Percentiles rank a stretch among this genome's conserved stretches.
Evolutionary conservation across 2,329 filamentous ascomycete genomes (phyloP).

Genomic region (Achaetomium macrosporum): DNA sequence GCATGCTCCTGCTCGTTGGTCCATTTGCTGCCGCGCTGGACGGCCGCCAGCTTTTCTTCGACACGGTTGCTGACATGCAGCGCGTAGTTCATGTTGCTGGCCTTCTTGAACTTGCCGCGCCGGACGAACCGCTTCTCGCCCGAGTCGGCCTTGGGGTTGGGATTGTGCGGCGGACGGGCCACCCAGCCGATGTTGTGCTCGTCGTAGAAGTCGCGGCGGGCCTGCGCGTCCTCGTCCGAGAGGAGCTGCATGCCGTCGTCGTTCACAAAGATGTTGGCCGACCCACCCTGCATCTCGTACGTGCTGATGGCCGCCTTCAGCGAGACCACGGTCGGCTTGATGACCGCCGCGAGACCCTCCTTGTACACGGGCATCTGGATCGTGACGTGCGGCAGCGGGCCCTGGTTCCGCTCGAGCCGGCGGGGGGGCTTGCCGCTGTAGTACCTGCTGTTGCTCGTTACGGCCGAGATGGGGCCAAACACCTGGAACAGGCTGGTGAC

Average conservation of each 20-base stretch:
- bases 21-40: constrained; percentile 52
- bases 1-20: constrained; percentile 37
- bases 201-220: constrained; percentile 62
- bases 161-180: constrained; percentile 56
- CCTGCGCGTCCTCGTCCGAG: constrained; percentile 53
- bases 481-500: constrained; percentile 69
- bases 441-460: constrained; percentile 72
- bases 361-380: constrained; percentile 88
- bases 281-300: constrained; percentile 70
- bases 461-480: constrained; percentile 66
- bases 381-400: constrained; percentile 64
- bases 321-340: constrained; percentile 69
- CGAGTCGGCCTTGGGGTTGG: constrained; percentile 36
- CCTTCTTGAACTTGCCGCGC: constrained; percentile 64
- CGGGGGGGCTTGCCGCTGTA: constrained; percentile 59
- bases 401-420: constrained; percentile 53
- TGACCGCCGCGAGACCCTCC: constrained; percentile 69
- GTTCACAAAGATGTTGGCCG: constrained; percentile 71
- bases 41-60: constrained; percentile 58
- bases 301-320: constrained; percentile 72
- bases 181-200: constrained; percentile 67
- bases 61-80: constrained; percentile 56
- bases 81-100: constrained; percentile 68
- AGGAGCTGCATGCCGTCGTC: constrained; percentile 69
- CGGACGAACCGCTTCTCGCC: constrained; percentile 58